Evolutionary conservation across 768 basidiomycete genomes (phyloP).

Genomic region (Thelephora ganbajun): DNA sequence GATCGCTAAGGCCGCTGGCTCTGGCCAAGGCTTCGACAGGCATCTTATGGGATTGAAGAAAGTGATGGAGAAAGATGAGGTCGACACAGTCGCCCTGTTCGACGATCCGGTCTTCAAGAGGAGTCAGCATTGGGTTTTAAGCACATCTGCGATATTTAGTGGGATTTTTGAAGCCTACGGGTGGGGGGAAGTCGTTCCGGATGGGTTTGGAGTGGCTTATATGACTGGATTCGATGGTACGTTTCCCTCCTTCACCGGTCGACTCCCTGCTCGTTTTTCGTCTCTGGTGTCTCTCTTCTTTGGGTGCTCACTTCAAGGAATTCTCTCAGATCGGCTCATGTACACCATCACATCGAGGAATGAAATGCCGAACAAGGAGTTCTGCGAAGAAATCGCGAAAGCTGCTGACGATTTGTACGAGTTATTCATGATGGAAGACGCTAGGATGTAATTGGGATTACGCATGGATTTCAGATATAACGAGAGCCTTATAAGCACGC

Average conservation of each 20-base stretch:
- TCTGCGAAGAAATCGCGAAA: conserved; percentile 51
- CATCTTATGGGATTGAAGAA: conserved; percentile 72
- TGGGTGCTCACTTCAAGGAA: background rate
- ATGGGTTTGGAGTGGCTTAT: conserved; percentile 92
- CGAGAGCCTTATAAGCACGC: too few relatives aligned
- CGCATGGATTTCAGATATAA: too few relatives aligned
- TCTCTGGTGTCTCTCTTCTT: background rate
- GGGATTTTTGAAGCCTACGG: conserved; percentile 76
- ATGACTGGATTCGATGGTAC: conserved; percentile 78
- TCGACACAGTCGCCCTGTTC: conserved; percentile 50
- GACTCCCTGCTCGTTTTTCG: background rate
- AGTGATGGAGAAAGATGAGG: conserved; percentile 43
- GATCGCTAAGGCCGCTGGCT: conserved; percentile 52
- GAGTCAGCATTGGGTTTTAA: conserved; percentile 74
- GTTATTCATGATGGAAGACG: conserved; percentile 21
- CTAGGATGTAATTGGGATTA: background rate
- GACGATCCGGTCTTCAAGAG: conserved; percentile 60
- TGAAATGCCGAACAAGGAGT: conserved; percentile 68
- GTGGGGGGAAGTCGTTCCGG: conserved; percentile 92
- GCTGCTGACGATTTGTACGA: conserved; percentile 58
- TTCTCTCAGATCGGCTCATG: conserved; percentile 51
- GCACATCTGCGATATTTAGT: conserved; percentile 83
- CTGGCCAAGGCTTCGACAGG: conserved; percentile 70
- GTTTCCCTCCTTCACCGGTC: conserved; percentile 10
- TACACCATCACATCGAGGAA: conserved; percentile 81